Evolutionary conservation across 208 protist species (phyloP).

Genomic region (Leishmania gerbilli): DNA sequence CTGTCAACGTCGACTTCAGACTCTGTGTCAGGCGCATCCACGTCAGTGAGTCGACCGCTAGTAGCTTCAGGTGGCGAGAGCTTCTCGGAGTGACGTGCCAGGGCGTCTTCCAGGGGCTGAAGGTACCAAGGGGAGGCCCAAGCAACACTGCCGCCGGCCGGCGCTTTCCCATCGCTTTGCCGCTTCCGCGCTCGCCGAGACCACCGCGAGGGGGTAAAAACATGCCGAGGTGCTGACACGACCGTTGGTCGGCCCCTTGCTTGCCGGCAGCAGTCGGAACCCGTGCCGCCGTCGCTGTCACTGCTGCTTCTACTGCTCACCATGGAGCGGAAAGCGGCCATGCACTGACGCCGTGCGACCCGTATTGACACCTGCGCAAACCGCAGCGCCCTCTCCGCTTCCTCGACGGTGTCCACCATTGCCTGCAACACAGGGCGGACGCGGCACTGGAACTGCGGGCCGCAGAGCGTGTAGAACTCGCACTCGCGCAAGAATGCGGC

Average conservation of each 20-base stretch:
- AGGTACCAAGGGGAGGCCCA: slow-evolving; percentile 15
- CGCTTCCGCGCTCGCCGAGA: neutral
- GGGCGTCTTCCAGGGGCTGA: slow-evolving; percentile 12
- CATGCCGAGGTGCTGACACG: neutral
- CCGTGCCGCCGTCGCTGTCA: slow-evolving; percentile 10
- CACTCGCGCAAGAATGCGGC: slow-evolving; percentile 66
- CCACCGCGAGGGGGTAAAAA: slow-evolving; percentile 25
- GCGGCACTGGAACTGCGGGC: slow-evolving; percentile 37
- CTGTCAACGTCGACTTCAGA: neutral
- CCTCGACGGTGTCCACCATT: slow-evolving; percentile 63
- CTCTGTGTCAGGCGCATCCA: neutral
- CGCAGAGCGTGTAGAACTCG: slow-evolving; percentile 65
- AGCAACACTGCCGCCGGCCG: neutral
- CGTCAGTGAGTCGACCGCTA: neutral
- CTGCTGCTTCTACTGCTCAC: slow-evolving; percentile 15
- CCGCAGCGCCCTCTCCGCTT: slow-evolving; percentile 48
- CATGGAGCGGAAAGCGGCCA: slow-evolving; percentile 35
- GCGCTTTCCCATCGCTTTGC: neutral
- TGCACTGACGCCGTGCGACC: slow-evolving; percentile 31
- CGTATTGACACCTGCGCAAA: slow-evolving; percentile 21
- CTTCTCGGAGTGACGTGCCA: slow-evolving; percentile 9
- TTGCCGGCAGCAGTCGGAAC: neutral
- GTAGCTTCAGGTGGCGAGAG: neutral
- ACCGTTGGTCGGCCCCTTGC: neutral
- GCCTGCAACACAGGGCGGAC: slow-evolving; percentile 47